Base-by-base conservation (phyloP, 1,284 basidiomycete genomes). In the Cryptococcus sp. region DNA sequence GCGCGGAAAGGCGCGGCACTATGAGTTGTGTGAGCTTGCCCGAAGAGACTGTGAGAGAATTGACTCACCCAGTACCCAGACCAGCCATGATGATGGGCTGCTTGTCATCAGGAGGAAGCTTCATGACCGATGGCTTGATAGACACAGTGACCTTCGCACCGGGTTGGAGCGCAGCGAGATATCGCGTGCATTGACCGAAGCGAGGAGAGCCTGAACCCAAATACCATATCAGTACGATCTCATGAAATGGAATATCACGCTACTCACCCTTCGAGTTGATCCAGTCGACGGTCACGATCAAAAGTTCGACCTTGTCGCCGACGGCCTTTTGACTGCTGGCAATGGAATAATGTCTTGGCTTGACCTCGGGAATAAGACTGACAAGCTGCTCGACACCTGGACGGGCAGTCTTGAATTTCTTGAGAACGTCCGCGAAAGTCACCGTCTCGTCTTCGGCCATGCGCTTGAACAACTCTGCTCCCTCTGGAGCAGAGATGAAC, bases 71-170 rank as follows among this genome's bases (percentile, higher is more conserved):
- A 1, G 96, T 99, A 56, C 95, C 96, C 45, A 99, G 87, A 72
- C 95, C 95, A 50, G 95, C 93, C 91, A 99, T 94, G 80, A 99
- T 96, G 79, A 99, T 84, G 48, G 95, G 95, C 77, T 96, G 93
- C 58, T 82, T 83, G 73, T 87, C 83, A 74, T 87, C 83, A 4
- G 89, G 88, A 57, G 96, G 95, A 11, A 96, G 83, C 85, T 97
- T 99, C 95, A 99, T 99, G 49, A 99, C 95, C 72, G 92, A 95
- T 22, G 96, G 96, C 80, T 97, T 97, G 80, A 99, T 89, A 19
- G 93, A 97, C 17, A 97, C 95, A 1, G 94, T 98, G 37, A 99
- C 93, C 79, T 94, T 88, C 77, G 91, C 89, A 37, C 96, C 96
- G 25, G 88, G 78, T 72, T 85, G 85, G 54, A 99, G 84, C 43